Evolutionary conservation across 1,284 basidiomycete species (phyloP).

Genomic region (Porodaedalea pini): DNA sequence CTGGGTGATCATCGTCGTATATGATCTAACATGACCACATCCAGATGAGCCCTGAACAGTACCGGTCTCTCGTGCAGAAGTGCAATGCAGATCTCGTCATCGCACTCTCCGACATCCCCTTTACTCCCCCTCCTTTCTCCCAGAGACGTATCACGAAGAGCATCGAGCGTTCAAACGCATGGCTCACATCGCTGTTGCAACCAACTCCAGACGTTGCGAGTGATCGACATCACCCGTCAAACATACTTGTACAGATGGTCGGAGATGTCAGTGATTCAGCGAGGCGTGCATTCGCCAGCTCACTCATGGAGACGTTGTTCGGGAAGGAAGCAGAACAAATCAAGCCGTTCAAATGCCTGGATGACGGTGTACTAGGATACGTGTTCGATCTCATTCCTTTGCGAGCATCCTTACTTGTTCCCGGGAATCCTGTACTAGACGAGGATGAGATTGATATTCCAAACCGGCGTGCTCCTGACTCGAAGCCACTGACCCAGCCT

Average conservation of each 20-base stretch:
- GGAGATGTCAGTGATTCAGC: conserved; percentile 56
- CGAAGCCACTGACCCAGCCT: conserved; percentile 19
- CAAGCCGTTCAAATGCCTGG: conserved; percentile 46
- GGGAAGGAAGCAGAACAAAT: conserved; percentile 52
- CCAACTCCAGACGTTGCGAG: neutral
- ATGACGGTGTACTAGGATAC: conserved; percentile 67
- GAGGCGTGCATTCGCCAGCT: conserved; percentile 57
- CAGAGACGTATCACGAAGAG: conserved; percentile 74
- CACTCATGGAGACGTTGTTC: conserved; percentile 54
- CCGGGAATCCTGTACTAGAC: conserved; percentile 16
- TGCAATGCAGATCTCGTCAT: conserved; percentile 69
- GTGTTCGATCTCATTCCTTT: conserved; percentile 63
- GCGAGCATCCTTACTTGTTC: conserved; percentile 33
- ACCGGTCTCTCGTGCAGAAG: conserved; percentile 46
- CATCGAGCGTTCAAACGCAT: conserved; percentile 48
- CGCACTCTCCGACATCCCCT: conserved; percentile 67
- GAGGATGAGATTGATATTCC: conserved; percentile 12
- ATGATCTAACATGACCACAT: neutral
- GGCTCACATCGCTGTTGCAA: conserved; percentile 11
- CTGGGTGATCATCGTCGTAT: neutral
- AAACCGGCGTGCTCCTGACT: conserved; percentile 7
- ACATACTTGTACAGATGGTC: conserved; percentile 64
- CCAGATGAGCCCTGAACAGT: conserved; percentile 55
- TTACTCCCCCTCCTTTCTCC: conserved; percentile 57
- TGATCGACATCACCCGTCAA: conserved; percentile 23